Evolutionary conservation across 2,329 filamentous ascomycete genomes (phyloP).

Genomic region (Metarhizium guizhouense): DNA sequence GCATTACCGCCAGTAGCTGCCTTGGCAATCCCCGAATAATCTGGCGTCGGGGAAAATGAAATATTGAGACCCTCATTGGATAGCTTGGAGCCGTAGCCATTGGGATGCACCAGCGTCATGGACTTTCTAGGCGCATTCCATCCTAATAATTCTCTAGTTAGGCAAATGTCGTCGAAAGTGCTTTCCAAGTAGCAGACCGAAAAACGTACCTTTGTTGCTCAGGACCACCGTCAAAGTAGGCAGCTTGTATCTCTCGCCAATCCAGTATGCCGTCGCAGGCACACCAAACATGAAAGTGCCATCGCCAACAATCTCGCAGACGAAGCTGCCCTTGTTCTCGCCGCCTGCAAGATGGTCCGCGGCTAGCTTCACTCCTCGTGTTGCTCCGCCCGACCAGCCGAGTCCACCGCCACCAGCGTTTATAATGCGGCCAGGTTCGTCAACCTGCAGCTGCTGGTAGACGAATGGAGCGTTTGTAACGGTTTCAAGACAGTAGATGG

Average conservation of each 20-base stretch:
- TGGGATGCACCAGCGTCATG: constrained; percentile 47
- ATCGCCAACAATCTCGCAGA: constrained; percentile 48
- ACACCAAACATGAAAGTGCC: constrained; percentile 48
- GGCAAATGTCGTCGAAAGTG: no score
- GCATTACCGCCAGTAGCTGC: constrained; percentile 47
- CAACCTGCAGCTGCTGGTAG: constrained; percentile 61
- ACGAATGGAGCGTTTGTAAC: constrained; percentile 64
- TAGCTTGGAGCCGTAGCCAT: constrained; percentile 43
- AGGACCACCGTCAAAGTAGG: constrained; percentile 46
- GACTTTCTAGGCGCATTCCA: constrained; percentile 54
- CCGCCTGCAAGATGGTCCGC: constrained; percentile 26
- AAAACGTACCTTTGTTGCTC: constrained; percentile 41
- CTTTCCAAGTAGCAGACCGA: no score
- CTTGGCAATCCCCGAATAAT: constrained; percentile 53
- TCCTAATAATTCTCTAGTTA: constrained; percentile 19
- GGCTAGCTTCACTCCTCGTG: constrained; percentile 69
- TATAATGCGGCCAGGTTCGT: constrained; percentile 63
- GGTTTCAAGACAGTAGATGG: constrained; percentile 69
- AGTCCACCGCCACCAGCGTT: constrained; percentile 76
- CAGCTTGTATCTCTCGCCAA: constrained; percentile 43
- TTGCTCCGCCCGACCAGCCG: constrained; percentile 70
- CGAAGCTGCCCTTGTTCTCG: constrained; percentile 38
- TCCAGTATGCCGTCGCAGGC: constrained; percentile 48
- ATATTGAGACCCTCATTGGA: constrained; percentile 57
- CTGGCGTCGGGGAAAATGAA: constrained; percentile 47